Evolutionary conservation across 257 asterid genomes (phyloP).

Genomic region (Knoxia roxburghii): DNA sequence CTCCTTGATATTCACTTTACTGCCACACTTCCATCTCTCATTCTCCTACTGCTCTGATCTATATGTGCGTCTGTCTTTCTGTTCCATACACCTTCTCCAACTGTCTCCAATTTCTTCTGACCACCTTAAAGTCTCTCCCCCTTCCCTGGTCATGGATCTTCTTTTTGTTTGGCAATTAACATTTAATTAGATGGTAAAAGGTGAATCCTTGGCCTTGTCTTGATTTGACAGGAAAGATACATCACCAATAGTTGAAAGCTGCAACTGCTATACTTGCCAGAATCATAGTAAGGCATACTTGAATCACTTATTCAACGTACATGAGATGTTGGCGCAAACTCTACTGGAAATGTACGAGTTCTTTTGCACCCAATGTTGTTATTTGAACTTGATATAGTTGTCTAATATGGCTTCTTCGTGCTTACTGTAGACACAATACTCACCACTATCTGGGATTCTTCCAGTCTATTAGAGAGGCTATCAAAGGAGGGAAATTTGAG

Average conservation of each 20-base stretch:
- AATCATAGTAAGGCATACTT: constrained; percentile 86
- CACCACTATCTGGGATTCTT: constrained; percentile 91
- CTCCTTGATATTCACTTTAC: not conserved
- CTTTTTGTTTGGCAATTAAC: not conserved
- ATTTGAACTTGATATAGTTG: constrained; percentile 6
- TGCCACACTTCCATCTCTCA: not conserved
- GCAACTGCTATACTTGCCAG: constrained; percentile 80
- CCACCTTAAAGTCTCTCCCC: not conserved
- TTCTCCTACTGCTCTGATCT: not conserved
- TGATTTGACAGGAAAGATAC: constrained; percentile 62
- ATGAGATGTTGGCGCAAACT: constrained; percentile 91
- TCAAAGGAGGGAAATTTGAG: constrained; percentile 55
- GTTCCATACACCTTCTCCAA: not conserved
- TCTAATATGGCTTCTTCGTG: not conserved
- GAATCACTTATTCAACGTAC: constrained; percentile 85
- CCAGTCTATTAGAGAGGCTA: constrained; percentile 63
- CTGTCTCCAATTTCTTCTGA: not conserved
- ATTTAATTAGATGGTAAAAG: not conserved
- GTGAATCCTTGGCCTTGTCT: not conserved
- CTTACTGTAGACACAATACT: constrained; percentile 68
- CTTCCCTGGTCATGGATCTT: not conserved
- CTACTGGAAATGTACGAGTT: constrained; percentile 74
- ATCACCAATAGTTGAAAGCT: constrained; percentile 53
- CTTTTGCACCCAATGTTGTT: constrained; percentile 4
- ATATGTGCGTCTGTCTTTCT: not conserved